Conservation (phyloP, 192 early-diverging fungal genomes). For the Spinellus fusiger region DNA sequence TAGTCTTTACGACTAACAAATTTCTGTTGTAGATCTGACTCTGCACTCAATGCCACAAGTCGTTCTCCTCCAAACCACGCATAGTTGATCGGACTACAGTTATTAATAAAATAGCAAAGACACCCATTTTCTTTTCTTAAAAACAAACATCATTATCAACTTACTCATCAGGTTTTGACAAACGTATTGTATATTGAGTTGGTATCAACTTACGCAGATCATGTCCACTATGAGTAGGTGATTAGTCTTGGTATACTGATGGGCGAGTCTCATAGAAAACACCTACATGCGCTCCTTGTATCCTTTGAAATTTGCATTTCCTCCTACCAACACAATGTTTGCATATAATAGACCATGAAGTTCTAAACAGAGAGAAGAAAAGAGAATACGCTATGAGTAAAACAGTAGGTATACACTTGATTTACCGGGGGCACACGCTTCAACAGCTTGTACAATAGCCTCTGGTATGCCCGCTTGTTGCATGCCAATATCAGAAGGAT, state of each 20-base stretch:
- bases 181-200: conserved; percentile 47
- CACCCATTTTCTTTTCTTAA: background rate
- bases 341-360: conserved; percentile 57
- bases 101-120: background rate
- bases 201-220: conserved; percentile 55
- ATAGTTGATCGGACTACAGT: conserved; percentile 45
- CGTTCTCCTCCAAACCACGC: conserved; percentile 54
- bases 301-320: conserved; percentile 58
- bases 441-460: conserved; percentile 50
- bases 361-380: conserved; percentile 31
- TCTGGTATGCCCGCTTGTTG: conserved; percentile 67
- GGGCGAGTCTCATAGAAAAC: background rate
- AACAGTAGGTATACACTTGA: background rate
- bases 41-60: conserved; percentile 35
- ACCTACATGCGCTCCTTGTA: conserved; percentile 55
- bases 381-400: conserved; percentile 1
- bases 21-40: conserved; percentile 37
- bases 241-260: background rate
- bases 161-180: conserved; percentile 55
- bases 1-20: conserved; percentile 60
- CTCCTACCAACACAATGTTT: conserved; percentile 66
- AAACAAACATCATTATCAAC: conserved; percentile 14
- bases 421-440: conserved; percentile 44
- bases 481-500: conserved; percentile 72
- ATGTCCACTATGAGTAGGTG: conserved; percentile 3